These are phyloP conservation scores for Ceratocystis alfenasii DNA, from an alignment of 2,329 filamentous ascomycete genomes.

Conservation along the genomic window DNA sequence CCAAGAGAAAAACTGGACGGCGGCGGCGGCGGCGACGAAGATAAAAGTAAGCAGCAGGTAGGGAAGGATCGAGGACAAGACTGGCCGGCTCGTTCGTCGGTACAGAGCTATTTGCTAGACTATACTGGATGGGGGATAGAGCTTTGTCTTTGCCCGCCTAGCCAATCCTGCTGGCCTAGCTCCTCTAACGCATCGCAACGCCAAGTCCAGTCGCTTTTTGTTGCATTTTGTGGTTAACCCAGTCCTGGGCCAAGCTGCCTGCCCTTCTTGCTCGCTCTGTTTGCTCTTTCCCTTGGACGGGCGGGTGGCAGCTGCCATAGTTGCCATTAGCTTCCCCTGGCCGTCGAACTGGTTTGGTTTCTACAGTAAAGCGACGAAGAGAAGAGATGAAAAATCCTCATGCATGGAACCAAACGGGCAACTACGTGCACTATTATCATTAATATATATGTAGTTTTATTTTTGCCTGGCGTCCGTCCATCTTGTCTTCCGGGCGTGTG, in stretches of 20 bases:
- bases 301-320: not conserved
- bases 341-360: no score
- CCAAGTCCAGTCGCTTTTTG: not conserved
- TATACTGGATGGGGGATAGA: not conserved
- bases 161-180: not conserved
- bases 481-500: no score
- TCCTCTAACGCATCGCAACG: not conserved
- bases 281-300: not conserved
- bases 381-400: no score
- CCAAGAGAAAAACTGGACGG: not conserved
- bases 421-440: no score
- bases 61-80: not conserved
- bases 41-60: not conserved
- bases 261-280: not conserved
- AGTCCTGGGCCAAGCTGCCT: not conserved
- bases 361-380: no score
- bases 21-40: not conserved
- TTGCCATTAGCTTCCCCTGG: not conserved
- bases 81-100: not conserved
- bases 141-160: conserved; percentile 24
- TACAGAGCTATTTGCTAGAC: not conserved
- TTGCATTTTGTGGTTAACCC: not conserved
- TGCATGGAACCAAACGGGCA: no score
- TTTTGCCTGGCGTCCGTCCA: not conserved
- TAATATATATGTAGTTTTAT: not conserved